Evolutionary conservation across 495 filamentous ascomycete species (phyloP), one percentile per base, ranked within the genome.

Genomic region (Staphylotrichum longicolle): DNA sequence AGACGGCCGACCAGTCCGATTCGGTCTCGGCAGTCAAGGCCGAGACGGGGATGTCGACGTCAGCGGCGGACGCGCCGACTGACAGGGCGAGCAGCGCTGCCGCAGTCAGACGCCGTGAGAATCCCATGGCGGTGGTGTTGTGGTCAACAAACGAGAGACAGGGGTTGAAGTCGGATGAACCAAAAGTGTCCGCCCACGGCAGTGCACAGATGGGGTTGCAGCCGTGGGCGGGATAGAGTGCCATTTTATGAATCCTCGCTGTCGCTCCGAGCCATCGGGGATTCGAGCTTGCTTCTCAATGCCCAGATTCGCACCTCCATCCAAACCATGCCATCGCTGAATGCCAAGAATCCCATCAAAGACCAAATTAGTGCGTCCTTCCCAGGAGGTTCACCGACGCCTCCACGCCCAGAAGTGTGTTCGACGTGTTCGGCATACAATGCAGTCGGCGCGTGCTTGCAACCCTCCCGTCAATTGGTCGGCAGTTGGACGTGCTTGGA

Each of bases 1-100:
- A 61, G 51, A 54, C 34, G 14, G 58, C 46, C 4, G 58, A 47
- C 58, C 58, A 61, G 58, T 61, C 58, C 20, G 58, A 61, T 12
- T 61, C 58, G 41, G 49, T 5, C 4, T n/a, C 51, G 3, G 56
- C 37, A 9, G 46, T 50, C 34, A 58, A 9, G 15, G 56, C 56
- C 8, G 56, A 58, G 34, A 58, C 56, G 35, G 45, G 20, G 15
- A 58, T 34, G 3, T 58, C 56, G 15, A 42, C 35, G 11, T 49
- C 45, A 20, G 15, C 45, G 10, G 56, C 56, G 3, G 41, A 11
- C 6, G 32, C 54, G 9, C 27, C 30, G 40, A 20, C 39, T 20
- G 56, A 15, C 11, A 58, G 33, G 9, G 56, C 20, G 33, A 58
- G 46, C 2, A 58, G 42, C 27, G 41, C 55, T n/a, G 14, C 55